Conservation (phyloP, 2,329 filamentous ascomycete species). For the Gaeumannomyces tritici region DNA sequence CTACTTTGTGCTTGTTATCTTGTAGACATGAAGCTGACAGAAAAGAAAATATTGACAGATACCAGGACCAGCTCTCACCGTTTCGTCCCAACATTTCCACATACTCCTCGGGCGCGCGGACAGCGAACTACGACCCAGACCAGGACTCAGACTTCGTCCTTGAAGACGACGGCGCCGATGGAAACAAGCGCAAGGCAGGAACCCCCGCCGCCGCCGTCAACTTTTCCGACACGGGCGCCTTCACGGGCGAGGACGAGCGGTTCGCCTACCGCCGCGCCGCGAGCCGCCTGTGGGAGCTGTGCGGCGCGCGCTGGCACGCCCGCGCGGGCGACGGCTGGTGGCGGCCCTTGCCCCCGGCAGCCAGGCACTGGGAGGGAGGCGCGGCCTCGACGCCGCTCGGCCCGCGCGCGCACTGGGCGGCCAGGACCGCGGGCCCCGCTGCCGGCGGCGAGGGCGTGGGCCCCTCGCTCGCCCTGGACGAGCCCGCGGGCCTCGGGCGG, state of each 20-base stretch:
- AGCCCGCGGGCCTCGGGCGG: conserved; percentile 29
- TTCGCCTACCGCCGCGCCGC: conserved; percentile 74
- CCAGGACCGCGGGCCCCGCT: background rate
- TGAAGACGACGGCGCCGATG: conserved; percentile 12
- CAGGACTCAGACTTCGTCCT: conserved; percentile 46
- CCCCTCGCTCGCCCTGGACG: conserved; percentile 28
- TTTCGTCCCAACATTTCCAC: conserved; percentile 71
- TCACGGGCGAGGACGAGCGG: conserved; percentile 72
- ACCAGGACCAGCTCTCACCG: conserved; percentile 66
- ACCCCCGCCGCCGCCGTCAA: conserved; percentile 30
- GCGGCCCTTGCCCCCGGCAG: conserved; percentile 52
- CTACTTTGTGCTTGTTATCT: background rate
- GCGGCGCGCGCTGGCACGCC: conserved; percentile 61
- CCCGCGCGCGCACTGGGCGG: background rate
- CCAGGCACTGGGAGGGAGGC: conserved; percentile 54
- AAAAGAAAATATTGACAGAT: conserved; percentile 20
- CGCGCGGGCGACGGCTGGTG: conserved; percentile 54
- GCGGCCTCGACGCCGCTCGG: background rate
- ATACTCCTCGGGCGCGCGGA: conserved; percentile 36
- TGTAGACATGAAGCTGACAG: background rate
- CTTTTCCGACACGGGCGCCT: conserved; percentile 57
- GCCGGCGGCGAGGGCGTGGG: conserved; percentile 18
- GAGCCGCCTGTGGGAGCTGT: conserved; percentile 76
- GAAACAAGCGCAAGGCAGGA: background rate
- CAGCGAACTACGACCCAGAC: conserved; percentile 42